Conservation (phyloP, 2,329 filamentous ascomycete species). For the Fusarium odoratissimum region DNA sequence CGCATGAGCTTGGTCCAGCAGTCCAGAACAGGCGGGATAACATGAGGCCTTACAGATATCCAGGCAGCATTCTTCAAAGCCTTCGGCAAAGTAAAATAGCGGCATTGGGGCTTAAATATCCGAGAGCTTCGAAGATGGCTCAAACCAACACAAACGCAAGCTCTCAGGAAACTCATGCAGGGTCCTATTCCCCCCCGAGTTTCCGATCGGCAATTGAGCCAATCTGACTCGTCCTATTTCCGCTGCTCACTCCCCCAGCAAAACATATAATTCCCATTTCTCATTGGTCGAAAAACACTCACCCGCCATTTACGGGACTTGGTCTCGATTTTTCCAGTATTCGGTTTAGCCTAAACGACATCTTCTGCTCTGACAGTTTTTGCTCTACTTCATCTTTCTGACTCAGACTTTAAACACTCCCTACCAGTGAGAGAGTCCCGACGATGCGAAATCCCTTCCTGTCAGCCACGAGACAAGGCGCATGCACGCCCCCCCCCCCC, state of each 20-base stretch:
- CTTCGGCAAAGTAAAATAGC: background rate
- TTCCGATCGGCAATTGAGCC: conserved; percentile 37
- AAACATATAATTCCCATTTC: background rate
- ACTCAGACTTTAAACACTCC: conserved; percentile 25
- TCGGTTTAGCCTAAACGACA: conserved; percentile 32
- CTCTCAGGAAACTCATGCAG: conserved; percentile 27
- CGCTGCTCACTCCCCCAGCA: conserved; percentile 4
- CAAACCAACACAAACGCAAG: conserved; percentile 8
- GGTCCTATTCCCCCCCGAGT: conserved; percentile 22
- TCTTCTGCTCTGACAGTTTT: conserved; percentile 5
- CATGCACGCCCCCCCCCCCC: background rate
- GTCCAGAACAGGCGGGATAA: background rate
- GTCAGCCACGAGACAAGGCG: conserved; percentile 2
- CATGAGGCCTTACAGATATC: background rate
- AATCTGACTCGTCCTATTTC: conserved; percentile 33
- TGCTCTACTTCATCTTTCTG: conserved; percentile 1
- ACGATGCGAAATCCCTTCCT: conserved; percentile 14
- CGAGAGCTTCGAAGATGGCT: conserved; percentile 3
- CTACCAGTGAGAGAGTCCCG: background rate
- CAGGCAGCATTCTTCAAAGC: conserved; percentile 5
- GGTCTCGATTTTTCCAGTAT: conserved; percentile 29
- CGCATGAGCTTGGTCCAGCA: background rate
- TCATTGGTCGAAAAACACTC: conserved; percentile 1
- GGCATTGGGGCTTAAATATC: background rate
- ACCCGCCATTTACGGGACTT: background rate